Percentiles rank a stretch among this genome's conserved stretches.
Evolutionary conservation across 768 basidiomycete species (phyloP).

Genomic region (Dioszegia hungarica): DNA sequence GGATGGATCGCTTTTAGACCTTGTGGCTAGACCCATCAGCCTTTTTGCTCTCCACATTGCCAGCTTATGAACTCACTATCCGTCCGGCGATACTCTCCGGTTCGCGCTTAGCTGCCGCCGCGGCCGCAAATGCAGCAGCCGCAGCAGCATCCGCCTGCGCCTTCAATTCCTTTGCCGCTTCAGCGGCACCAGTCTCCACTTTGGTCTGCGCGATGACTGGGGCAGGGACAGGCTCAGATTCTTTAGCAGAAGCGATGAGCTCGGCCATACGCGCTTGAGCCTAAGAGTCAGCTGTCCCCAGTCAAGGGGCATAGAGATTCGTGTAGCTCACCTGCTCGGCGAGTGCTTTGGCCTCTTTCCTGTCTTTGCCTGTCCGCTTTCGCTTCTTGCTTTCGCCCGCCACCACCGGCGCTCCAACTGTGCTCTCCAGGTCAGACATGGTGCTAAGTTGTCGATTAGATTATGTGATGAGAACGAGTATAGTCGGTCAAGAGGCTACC

Average conservation of each 20-base stretch:
- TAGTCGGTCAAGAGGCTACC: no score
- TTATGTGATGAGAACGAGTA: no score
- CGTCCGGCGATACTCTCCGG: conserved; percentile 4
- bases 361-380: conserved; percentile 45
- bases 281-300: not conserved
- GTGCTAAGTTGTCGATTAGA: not conserved
- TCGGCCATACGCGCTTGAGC: not conserved
- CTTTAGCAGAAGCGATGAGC: not conserved
- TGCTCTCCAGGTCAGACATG: not conserved
- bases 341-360: conserved; percentile 35
- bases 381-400: conserved; percentile 27
- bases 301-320: not conserved
- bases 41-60: not conserved
- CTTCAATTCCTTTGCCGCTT: not conserved
- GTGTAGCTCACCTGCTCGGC: conserved; percentile 30
- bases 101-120: not conserved
- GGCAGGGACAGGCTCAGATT: not conserved
- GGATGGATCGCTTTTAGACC: conserved; percentile 67
- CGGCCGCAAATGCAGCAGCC: not conserved
- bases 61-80: not conserved
- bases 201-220: not conserved
- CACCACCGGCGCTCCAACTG: not conserved
- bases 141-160: not conserved
- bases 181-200: not conserved
- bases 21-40: conserved; percentile 59